Base-by-base conservation (phyloP, 1,284 basidiomycete genomes). In the Entoloma clypeatum region DNA sequence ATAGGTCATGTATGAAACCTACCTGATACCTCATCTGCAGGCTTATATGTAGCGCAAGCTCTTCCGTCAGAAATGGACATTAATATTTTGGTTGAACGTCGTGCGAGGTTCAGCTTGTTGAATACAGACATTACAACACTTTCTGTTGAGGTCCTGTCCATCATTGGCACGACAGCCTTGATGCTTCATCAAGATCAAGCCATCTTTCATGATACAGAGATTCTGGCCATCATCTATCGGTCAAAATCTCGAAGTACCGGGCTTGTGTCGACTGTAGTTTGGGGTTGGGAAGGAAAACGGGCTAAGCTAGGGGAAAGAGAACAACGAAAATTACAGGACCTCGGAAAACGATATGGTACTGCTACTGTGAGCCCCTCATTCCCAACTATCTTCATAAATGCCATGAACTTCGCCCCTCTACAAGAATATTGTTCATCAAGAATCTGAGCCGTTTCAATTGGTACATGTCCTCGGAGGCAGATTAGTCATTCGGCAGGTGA, bases 121-220 rank as follows among this genome's bases (percentile, higher is more conserved):
- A 55, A 67, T 40, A 47, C 63, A 1, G 74, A 75, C 36, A 39
- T 62, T n/a, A 67, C 65, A 41, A 79, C 74, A 0, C 73, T 90
- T 30, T 86, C 85, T 11, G 75, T 86, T 3, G 86, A 89, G 24
- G 72, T 86, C 1, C 64, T 88, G 57, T 60, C 65, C 7, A 67
- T 90, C 39, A 59, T 65, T 1, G 80, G 77, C 6, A 68, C 61
- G 37, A 68, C 67, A 5, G 71, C 75, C 3, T 68, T 63, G 1
- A 47, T 68, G 2, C 48, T 86, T 19, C 57, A 56, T 24, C 61
- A 57, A 8, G 67, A 76, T 38, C 52, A 57, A 4, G 64, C 73
- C 47, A 58, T 85, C 10, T 86, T 89, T 57, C 83, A 89, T 53
- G 86, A 90, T 39, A 65, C 70, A 1, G 86, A 90, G 54, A 62